Percentiles rank a stretch among this genome's conserved stretches.
Conservation (phyloP, 2,329 filamentous ascomycete species). For the Exophiala alcalophila region DNA sequence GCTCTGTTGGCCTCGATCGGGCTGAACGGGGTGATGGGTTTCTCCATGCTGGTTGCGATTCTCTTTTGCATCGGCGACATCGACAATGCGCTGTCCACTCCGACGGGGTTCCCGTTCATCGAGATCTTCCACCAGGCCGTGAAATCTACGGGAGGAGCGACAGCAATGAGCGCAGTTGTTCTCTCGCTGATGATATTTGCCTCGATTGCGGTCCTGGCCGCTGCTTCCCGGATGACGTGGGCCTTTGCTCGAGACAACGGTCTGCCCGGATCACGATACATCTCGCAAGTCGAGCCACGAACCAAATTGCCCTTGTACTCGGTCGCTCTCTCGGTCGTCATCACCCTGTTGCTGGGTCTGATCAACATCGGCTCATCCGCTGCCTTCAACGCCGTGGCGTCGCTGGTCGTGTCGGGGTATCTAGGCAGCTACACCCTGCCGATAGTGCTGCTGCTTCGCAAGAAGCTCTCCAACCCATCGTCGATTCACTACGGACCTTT, state of each 20-base stretch:
- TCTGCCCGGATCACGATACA: conserved; percentile 36
- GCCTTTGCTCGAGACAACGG: conserved; percentile 46
- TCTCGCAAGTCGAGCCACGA: conserved; percentile 48
- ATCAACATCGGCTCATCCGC: conserved; percentile 34
- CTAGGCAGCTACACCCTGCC: conserved; percentile 53
- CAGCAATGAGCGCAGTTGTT: conserved; percentile 41
- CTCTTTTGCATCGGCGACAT: conserved; percentile 40
- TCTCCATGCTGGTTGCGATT: conserved; percentile 39
- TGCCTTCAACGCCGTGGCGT: conserved; percentile 55
- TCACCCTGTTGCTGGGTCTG: conserved; percentile 28
- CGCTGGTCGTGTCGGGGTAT: conserved; percentile 50
- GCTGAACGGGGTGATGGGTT: conserved; percentile 39
- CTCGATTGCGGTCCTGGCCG: conserved; percentile 33
- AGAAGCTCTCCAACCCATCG: conserved; percentile 23
- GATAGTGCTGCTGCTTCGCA: conserved; percentile 39
- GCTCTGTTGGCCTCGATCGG: conserved; percentile 38
- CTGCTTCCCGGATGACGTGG: conserved; percentile 43
- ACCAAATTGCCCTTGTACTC: conserved; percentile 39
- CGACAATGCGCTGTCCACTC: conserved; percentile 29
- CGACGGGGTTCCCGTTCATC: conserved; percentile 39
- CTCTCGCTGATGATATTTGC: conserved; percentile 33
- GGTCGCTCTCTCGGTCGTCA: conserved; percentile 25
- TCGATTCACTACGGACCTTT: conserved; percentile 35
- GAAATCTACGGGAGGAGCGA: conserved; percentile 42
- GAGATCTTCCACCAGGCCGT: conserved; percentile 51